phyloP scores from a whole-genome alignment of 2,329 filamentous ascomycete species.

The Cercospora sp. region DNA sequence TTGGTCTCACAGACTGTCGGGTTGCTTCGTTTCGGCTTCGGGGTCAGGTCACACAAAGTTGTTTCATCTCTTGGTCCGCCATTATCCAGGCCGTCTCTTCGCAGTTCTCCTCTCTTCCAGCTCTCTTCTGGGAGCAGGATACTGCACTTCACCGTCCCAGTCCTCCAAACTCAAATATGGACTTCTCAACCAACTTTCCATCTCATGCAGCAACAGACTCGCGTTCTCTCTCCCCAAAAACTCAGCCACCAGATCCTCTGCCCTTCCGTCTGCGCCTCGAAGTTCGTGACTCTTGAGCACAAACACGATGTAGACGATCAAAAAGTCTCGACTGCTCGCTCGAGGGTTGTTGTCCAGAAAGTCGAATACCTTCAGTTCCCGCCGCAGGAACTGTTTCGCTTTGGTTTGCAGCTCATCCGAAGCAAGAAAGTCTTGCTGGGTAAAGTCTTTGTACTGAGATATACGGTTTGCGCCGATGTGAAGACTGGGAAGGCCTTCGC shows the following conservation, averaged over 20 bases:
- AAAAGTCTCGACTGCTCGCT: slow-evolving; percentile 59
- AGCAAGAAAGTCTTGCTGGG: slow-evolving; percentile 62
- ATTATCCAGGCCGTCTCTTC: background rate
- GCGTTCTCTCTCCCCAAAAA: slow-evolving; percentile 75
- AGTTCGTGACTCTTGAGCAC: slow-evolving; percentile 81
- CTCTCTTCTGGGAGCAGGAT: slow-evolving; percentile 41
- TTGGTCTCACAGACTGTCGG: background rate
- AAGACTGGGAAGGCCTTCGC: slow-evolving; percentile 68
- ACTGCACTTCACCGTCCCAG: slow-evolving; percentile 82
- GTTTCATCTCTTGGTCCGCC: background rate
- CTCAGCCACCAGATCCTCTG: slow-evolving; percentile 75
- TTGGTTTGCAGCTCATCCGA: slow-evolving; percentile 70
- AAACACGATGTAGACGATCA: slow-evolving; percentile 82
- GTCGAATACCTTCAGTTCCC: slow-evolving; percentile 80
- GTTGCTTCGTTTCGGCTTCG: background rate
- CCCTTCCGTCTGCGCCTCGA: slow-evolving; percentile 73
- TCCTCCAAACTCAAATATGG: slow-evolving; percentile 69
- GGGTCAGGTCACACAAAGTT: background rate
- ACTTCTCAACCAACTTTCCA: slow-evolving; percentile 79
- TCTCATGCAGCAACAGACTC: slow-evolving; percentile 77
- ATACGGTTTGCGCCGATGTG: slow-evolving; percentile 78
- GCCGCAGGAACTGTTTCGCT: slow-evolving; percentile 76
- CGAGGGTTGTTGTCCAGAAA: slow-evolving; percentile 56
- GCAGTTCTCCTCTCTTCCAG: background rate
- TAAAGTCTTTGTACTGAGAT: slow-evolving; percentile 75